Evolutionary conservation across 352 stramenopile species (phyloP).

Genomic region (Peronospora destructor): DNA sequence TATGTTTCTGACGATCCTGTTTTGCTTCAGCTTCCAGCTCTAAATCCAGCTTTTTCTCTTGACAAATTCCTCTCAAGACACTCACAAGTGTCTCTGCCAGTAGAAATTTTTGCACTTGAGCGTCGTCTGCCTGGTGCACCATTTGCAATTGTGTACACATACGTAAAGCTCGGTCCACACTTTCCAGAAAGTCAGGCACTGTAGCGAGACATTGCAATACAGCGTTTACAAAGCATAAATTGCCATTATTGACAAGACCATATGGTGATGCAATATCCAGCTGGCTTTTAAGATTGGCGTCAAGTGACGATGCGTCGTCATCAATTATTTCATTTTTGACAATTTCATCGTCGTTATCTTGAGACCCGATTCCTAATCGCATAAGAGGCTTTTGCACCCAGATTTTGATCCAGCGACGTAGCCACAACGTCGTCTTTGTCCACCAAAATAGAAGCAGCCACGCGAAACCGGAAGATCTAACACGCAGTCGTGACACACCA

Average conservation of each 20-base stretch:
- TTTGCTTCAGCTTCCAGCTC: constrained; percentile 10
- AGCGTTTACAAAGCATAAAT: constrained; percentile 76
- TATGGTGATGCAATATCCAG: constrained; percentile 15
- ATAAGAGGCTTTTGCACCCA: constrained; percentile 27
- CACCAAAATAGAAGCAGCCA: constrained; percentile 35
- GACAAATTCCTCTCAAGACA: constrained; percentile 18
- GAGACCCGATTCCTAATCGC: constrained; percentile 25
- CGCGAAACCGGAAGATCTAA: constrained; percentile 12
- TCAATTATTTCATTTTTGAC: constrained; percentile 10
- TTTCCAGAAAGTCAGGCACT: constrained; percentile 37
- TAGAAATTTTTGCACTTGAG: constrained; percentile 21
- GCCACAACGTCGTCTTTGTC: constrained; percentile 19
- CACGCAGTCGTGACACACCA: constrained; percentile 4
- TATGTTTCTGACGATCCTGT: constrained; percentile 9
- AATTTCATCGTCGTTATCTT: constrained; percentile 7
- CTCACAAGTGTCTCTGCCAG: constrained; percentile 29
- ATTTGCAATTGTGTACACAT: constrained; percentile 23
- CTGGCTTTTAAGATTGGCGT: background rate
- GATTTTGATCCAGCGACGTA: constrained; percentile 29
- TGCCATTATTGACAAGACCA: constrained; percentile 59
- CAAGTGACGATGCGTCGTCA: background rate
- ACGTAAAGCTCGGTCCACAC: constrained; percentile 18
- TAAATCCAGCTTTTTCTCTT: constrained; percentile 8
- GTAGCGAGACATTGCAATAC: constrained; percentile 56
- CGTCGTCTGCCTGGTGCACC: constrained; percentile 14